phyloP scores from a whole-genome alignment of 2,329 filamentous ascomycete genomes.

The Rhinocladiella similis region DNA sequence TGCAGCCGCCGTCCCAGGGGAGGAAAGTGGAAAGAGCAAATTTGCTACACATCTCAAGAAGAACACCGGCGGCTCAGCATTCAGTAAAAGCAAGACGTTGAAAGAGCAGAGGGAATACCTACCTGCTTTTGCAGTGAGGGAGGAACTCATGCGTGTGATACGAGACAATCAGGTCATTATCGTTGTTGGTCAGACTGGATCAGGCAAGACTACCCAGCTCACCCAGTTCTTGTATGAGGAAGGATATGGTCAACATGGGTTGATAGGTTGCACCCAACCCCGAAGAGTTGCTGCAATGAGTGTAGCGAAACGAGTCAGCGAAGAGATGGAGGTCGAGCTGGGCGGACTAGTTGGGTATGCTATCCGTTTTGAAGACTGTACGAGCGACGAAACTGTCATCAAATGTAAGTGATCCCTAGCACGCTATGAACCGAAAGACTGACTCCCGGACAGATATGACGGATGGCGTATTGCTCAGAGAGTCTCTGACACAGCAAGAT shows the following conservation, averaged over 20 bases:
- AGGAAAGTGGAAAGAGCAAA: conserved; percentile 71
- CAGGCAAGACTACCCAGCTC: conserved; percentile 94
- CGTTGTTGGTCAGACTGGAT: conserved; percentile 95
- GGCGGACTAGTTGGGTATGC: conserved; percentile 91
- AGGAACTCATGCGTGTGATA: conserved; percentile 88
- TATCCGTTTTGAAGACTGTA: conserved; percentile 98
- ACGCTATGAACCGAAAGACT: background rate
- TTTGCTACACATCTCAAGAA: conserved; percentile 91
- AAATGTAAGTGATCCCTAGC: conserved; percentile 61
- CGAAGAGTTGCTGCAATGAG: conserved; percentile 97
- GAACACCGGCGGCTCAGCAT: conserved; percentile 76
- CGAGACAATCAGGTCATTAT: conserved; percentile 96
- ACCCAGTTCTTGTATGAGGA: conserved; percentile 94
- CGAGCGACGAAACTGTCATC: conserved; percentile 89
- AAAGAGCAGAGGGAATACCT: conserved; percentile 89
- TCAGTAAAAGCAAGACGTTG: conserved; percentile 88
- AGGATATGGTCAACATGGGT: conserved; percentile 80
- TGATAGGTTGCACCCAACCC: conserved; percentile 95
- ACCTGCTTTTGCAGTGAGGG: conserved; percentile 92
- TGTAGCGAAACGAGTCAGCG: conserved; percentile 93
- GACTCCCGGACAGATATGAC: conserved; percentile 71
- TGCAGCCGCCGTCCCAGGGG: conserved; percentile 72
- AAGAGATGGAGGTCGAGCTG: conserved; percentile 95
- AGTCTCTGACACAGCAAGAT: conserved; percentile 89
- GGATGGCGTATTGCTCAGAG: conserved; percentile 88